Conservation (phyloP, 495 filamentous ascomycete species). For the Aspergillus saccharolyticus region DNA sequence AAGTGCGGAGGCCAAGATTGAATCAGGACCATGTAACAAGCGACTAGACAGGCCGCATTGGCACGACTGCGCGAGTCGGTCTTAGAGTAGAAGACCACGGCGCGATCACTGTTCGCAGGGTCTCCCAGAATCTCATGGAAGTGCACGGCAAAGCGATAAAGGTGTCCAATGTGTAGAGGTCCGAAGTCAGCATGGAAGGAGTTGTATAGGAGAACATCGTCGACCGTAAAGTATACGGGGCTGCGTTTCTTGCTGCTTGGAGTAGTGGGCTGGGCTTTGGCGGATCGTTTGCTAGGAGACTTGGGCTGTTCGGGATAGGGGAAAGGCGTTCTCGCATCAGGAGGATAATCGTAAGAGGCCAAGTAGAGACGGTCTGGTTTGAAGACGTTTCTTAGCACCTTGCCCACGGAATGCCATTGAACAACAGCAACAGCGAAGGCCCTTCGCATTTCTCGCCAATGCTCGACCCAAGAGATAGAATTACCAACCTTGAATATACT, state of each 20-base stretch:
- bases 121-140: constrained; percentile 94
- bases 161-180: constrained; percentile 91
- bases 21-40: constrained; percentile 98
- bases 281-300: constrained; percentile 73
- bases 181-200: constrained; percentile 98
- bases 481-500: constrained; percentile 68
- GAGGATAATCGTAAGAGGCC: constrained; percentile 81
- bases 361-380: constrained; percentile 87
- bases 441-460: not conserved
- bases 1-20: constrained; percentile 97
- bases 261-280: constrained; percentile 55
- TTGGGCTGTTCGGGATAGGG: constrained; percentile 65
- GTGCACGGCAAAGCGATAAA: constrained; percentile 90
- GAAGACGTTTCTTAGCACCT: not conserved
- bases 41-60: constrained; percentile 93
- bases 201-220: constrained; percentile 91
- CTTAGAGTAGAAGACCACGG: constrained; percentile 91
- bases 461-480: not conserved
- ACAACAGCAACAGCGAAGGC: not conserved
- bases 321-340: constrained; percentile 75
- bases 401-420: not conserved
- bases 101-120: constrained; percentile 72
- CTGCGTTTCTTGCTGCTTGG: constrained; percentile 47
- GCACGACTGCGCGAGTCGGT: constrained; percentile 89
- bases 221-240: constrained; percentile 93